Evolutionary conservation across 257 asterid species (phyloP).

Genomic region (Penstemon eatonii): DNA sequence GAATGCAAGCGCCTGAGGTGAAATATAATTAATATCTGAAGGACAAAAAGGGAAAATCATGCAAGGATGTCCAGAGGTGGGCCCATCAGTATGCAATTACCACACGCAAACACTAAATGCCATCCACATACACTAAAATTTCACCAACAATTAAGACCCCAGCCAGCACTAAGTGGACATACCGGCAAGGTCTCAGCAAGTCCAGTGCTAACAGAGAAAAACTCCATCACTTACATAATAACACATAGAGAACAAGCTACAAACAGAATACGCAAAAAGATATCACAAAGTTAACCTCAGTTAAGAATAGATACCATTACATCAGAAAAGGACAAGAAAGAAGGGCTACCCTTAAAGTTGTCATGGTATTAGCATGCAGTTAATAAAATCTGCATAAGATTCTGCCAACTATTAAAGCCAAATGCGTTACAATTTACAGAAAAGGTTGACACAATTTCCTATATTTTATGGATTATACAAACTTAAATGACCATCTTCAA

Average conservation of each 20-base stretch:
- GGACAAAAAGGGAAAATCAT: constrained; percentile 29
- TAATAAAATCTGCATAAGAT: constrained; percentile 19
- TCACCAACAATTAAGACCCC: constrained; percentile 23
- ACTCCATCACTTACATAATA: constrained; percentile 12
- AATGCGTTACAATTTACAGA: constrained; percentile 6
- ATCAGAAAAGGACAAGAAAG: constrained; percentile 8
- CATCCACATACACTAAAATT: constrained; percentile 11
- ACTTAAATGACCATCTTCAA: neutral
- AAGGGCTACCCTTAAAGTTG: neutral
- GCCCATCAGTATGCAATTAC: constrained; percentile 7
- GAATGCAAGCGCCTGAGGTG: constrained; percentile 24
- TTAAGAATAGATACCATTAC: constrained; percentile 15
- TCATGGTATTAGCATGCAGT: neutral
- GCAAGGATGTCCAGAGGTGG: neutral
- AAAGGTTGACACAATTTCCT: constrained; percentile 12
- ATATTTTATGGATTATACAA: constrained; percentile 3
- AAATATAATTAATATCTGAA: constrained; percentile 32
- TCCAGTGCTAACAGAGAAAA: neutral
- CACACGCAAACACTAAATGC: constrained; percentile 22
- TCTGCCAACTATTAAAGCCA: constrained; percentile 17
- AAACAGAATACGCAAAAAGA: constrained; percentile 5
- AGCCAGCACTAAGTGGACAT: neutral
- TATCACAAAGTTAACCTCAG: constrained; percentile 17
- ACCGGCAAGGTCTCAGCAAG: too few relatives aligned
- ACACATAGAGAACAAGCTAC: constrained; percentile 16